Evolutionary conservation across 352 stramenopile species (phyloP).

Genomic region (Pythium vanterpoolii): DNA sequence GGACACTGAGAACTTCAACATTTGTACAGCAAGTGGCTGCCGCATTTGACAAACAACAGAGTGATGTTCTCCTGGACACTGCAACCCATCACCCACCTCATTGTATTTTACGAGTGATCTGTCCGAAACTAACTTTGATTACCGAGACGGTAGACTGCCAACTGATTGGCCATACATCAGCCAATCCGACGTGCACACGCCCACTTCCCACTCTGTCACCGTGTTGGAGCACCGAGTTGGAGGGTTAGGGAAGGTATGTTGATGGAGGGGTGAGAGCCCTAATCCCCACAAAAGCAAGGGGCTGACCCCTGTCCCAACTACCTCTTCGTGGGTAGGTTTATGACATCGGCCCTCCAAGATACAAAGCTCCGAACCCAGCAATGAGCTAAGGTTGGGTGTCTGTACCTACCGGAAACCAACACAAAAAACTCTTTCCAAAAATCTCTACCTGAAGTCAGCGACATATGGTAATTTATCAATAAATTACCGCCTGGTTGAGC

Average conservation of each 20-base stretch:
- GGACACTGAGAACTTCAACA: slow-evolving; percentile 24
- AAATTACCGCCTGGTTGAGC: slow-evolving; percentile 4
- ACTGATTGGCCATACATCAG: slow-evolving; percentile 7
- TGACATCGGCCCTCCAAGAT: slow-evolving; percentile 24
- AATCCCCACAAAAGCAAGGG: not conserved
- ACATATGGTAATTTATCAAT: slow-evolving; percentile 23
- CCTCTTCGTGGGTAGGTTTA: slow-evolving; percentile 20
- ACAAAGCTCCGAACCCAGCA: not conserved
- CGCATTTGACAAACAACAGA: slow-evolving; percentile 19
- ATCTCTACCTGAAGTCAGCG: slow-evolving; percentile 6
- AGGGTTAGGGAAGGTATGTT: slow-evolving; percentile 1
- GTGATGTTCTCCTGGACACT: slow-evolving; percentile 22
- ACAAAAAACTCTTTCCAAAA: slow-evolving; percentile 17
- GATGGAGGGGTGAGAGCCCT: slow-evolving; percentile 5
- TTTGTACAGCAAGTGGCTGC: slow-evolving; percentile 16
- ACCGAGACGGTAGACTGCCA: not conserved
- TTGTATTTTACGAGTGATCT: slow-evolving; percentile 4
- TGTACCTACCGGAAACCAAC: slow-evolving; percentile 27
- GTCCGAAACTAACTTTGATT: slow-evolving; percentile 15
- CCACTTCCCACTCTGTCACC: slow-evolving; percentile 18
- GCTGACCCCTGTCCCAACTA: slow-evolving; percentile 6
- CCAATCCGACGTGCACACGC: slow-evolving; percentile 22
- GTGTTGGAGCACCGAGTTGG: not conserved
- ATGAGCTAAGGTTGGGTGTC: slow-evolving; percentile 11
- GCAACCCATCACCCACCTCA: slow-evolving; percentile 17